Conservation (phyloP, 2,329 filamentous ascomycete genomes). For the Colletotrichum camelliae region DNA sequence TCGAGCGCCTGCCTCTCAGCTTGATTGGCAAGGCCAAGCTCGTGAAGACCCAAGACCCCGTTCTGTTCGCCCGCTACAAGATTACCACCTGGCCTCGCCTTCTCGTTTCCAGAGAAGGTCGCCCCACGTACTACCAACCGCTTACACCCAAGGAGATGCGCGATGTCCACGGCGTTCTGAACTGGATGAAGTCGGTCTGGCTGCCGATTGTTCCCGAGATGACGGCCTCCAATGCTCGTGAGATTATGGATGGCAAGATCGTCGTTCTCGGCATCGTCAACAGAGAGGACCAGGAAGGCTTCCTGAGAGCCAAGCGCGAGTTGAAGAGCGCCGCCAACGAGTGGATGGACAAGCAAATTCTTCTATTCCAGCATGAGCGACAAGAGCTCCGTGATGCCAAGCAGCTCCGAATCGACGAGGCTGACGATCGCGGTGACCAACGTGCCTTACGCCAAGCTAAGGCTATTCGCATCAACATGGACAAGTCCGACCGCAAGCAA, state of each 20-base stretch:
- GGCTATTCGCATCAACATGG: slow-evolving; percentile 89
- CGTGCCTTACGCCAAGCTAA: slow-evolving; percentile 87
- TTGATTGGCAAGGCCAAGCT: slow-evolving; percentile 91
- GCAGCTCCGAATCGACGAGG: slow-evolving; percentile 94
- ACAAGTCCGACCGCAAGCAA: slow-evolving; percentile 84
- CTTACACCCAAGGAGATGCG: slow-evolving; percentile 92
- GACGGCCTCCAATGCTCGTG: slow-evolving; percentile 86
- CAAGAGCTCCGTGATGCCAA: slow-evolving; percentile 95
- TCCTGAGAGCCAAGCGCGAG: slow-evolving; percentile 79
- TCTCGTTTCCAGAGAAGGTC: slow-evolving; percentile 85
- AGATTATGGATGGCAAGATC: slow-evolving; percentile 93
- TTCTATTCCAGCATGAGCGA: slow-evolving; percentile 89
- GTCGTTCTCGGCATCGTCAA: slow-evolving; percentile 93
- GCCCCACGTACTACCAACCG: slow-evolving; percentile 88
- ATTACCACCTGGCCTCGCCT: slow-evolving; percentile 97
- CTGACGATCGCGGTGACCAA: slow-evolving; percentile 90
- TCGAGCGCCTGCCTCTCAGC: slow-evolving; percentile 85
- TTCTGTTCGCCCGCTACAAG: slow-evolving; percentile 83
- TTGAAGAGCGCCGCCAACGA: slow-evolving; percentile 95
- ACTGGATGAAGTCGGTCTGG: slow-evolving; percentile 98
- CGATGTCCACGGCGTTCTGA: slow-evolving; percentile 76
- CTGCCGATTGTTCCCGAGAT: slow-evolving; percentile 94
- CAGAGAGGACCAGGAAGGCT: slow-evolving; percentile 79
- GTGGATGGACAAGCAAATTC: slow-evolving; percentile 97
- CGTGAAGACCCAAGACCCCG: slow-evolving; percentile 85